These are phyloP conservation scores for Ogataea chonburiensis DNA, from an alignment of 805 yeast genomes.

Conservation along the genomic window DNA sequence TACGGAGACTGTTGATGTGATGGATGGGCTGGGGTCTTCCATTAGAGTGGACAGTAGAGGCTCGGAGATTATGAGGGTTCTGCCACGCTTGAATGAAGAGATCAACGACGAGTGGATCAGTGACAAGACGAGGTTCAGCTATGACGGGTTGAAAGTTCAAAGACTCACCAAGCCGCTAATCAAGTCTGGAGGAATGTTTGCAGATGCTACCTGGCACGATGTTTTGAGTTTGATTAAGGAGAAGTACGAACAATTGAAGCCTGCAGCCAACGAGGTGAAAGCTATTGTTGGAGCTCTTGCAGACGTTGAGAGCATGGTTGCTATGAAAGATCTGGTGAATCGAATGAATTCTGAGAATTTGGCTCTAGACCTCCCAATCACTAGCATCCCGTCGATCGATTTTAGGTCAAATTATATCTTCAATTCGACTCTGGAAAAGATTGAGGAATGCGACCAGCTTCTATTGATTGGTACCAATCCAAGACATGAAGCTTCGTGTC, in stretches of 20 bases:
- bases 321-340: slow-evolving; percentile 76
- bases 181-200: slow-evolving; percentile 66
- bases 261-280: slow-evolving; percentile 69
- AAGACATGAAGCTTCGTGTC: slow-evolving; percentile 85
- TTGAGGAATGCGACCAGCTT: slow-evolving; percentile 80
- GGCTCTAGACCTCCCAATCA: slow-evolving; percentile 65
- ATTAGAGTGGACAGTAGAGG: slow-evolving; percentile 86
- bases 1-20: slow-evolving; percentile 81
- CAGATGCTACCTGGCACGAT: slow-evolving; percentile 83
- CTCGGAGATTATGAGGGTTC: slow-evolving; percentile 79
- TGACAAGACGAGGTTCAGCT: slow-evolving; percentile 82
- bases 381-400: slow-evolving; percentile 64
- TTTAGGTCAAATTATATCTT: slow-evolving; percentile 76
- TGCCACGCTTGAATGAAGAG: slow-evolving; percentile 84
- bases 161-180: slow-evolving; percentile 79
- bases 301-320: slow-evolving; percentile 81
- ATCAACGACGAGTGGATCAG: slow-evolving; percentile 90
- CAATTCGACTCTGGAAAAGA: slow-evolving; percentile 75
- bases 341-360: slow-evolving; percentile 78
- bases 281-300: slow-evolving; percentile 79
- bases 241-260: slow-evolving; percentile 54
- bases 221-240: slow-evolving; percentile 69
- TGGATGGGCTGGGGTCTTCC: slow-evolving; percentile 81
- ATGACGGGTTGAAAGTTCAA: slow-evolving; percentile 84
- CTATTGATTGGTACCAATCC: slow-evolving; percentile 84